A percentile compares a stretch with the other conserved stretches of the same genome.
These are phyloP conservation scores for Linnemannia elongata DNA, from an alignment of 192 early-diverging fungal genomes.

Conservation along the genomic window DNA sequence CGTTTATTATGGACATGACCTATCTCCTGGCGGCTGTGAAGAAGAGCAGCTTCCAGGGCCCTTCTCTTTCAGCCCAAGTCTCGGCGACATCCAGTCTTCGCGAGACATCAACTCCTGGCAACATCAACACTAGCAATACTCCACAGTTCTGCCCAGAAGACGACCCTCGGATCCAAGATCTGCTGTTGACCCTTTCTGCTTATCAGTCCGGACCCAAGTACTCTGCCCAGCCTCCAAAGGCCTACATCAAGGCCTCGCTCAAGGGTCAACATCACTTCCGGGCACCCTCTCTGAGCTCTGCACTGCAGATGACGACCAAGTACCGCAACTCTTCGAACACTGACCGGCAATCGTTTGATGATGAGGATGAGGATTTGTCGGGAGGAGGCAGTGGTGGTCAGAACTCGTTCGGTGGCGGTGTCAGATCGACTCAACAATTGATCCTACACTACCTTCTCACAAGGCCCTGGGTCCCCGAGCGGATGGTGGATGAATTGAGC, in stretches of 20 bases:
- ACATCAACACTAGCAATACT: neutral
- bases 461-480: slow-evolving; percentile 76
- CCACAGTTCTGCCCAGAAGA: slow-evolving; percentile 31
- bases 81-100: slow-evolving; percentile 36
- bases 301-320: slow-evolving; percentile 57
- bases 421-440: slow-evolving; percentile 63
- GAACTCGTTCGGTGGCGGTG: slow-evolving; percentile 8
- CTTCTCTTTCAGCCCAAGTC: slow-evolving; percentile 5
- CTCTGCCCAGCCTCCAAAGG: slow-evolving; percentile 55
- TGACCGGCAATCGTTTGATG: slow-evolving; percentile 43
- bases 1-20: slow-evolving; percentile 81
- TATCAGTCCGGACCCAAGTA: slow-evolving; percentile 70
- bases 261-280: slow-evolving; percentile 65
- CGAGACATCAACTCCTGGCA: slow-evolving; percentile 10
- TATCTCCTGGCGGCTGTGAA: slow-evolving; percentile 76
- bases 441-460: slow-evolving; percentile 79
- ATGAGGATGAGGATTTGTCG: slow-evolving; percentile 67
- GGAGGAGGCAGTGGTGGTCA: slow-evolving; percentile 30
- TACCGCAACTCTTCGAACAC: slow-evolving; percentile 20
- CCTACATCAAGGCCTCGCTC: slow-evolving; percentile 60
- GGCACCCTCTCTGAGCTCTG: slow-evolving; percentile 60
- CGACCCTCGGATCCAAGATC: slow-evolving; percentile 67
- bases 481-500: slow-evolving; percentile 80
- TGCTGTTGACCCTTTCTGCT: slow-evolving; percentile 65
- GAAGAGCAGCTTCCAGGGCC: slow-evolving; percentile 19